These are phyloP conservation scores for Boletellus sp. DNA, from an alignment of 768 basidiomycete genomes.

Conservation along the genomic window DNA sequence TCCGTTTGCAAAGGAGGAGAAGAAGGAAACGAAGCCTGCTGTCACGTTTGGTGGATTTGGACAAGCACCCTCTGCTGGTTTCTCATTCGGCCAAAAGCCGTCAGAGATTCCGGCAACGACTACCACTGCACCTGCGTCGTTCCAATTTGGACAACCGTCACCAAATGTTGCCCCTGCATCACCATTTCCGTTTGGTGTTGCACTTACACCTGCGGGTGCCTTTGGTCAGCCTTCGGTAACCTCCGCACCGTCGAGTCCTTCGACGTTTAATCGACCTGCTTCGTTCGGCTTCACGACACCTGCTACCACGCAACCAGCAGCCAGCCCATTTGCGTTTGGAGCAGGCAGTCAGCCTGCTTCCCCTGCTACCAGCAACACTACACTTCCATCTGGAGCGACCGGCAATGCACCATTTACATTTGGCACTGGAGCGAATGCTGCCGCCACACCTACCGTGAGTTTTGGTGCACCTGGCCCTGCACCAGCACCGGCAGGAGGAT, in stretches of 20 bases:
- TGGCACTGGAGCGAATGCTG: constrained; percentile 30
- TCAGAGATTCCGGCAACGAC: constrained; percentile 37
- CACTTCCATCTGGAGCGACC: constrained; percentile 29
- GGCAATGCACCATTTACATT: constrained; percentile 35
- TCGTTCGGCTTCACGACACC: constrained; percentile 47
- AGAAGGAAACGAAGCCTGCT: constrained; percentile 42
- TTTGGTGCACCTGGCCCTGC: constrained; percentile 41
- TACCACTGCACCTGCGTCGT: constrained; percentile 38
- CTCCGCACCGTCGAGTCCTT: constrained; percentile 57
- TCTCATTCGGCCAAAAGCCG: constrained; percentile 46
- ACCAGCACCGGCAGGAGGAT: constrained; percentile 28
- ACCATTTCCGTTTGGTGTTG: constrained; percentile 45
- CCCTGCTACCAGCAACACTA: constrained; percentile 43
- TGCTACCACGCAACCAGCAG: constrained; percentile 33
- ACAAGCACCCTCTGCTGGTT: constrained; percentile 38
- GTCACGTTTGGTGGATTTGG: constrained; percentile 48
- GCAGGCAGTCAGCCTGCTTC: constrained; percentile 54
- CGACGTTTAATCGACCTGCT: constrained; percentile 47
- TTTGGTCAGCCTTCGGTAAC: constrained; percentile 41
- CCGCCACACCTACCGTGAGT: constrained; percentile 34
- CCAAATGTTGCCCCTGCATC: constrained; percentile 35
- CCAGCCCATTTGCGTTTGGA: constrained; percentile 48
- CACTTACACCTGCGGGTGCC: constrained; percentile 33
- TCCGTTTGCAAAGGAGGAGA: constrained; percentile 49
- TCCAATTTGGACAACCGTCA: constrained; percentile 47